Evolutionary conservation across 2,329 filamentous ascomycete genomes (phyloP), one percentile per base, ranked within the genome.

Genomic region (Monilinia polystroma): DNA sequence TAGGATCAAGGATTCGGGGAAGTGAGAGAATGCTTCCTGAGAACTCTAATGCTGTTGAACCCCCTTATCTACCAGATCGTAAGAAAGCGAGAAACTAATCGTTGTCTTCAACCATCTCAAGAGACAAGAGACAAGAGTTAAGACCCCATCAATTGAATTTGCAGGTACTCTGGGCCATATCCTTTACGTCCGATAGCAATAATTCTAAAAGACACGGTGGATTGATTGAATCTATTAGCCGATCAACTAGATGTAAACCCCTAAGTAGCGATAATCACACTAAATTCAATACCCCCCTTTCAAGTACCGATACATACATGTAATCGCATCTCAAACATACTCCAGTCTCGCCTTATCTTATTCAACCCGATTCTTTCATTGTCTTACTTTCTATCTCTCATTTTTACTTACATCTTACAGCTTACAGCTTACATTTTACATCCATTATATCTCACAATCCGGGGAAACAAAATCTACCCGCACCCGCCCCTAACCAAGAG

Each of bases 1-100:
- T 60, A 43, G 58, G 45, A 26, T 60, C 45, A 60, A 23, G 45
- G 58, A 45, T 51, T 60, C 29, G 29, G 58, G 58, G 57, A 38
- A 60, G 57, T 43, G n/a, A 59, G 26, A 59, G 26, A 49, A n/a
- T 35, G 32, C 7, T 6, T 35, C 32, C 32, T 35, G 32, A 35
- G 32, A 35, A 35, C 32, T 35, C 32, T 35, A 35, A 35, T 35
- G 32, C 32, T 35, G 32, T 35, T 35, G 49, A 35, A 35, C 43
- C 57, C 57, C 57, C 41, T 53, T 29, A 53, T 14, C 7, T 53
- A 18, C 32, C 32, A 35, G 32, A 7, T 35, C 5, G 32, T 35
- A 35, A 35, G 32, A 35, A 35, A 35, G 32, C 5, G 38, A 41
- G 38, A 41, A 41, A 12, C 38, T 41, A 41, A 41, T 1, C 12